A percentile compares a stretch with the other conserved stretches of the same genome.
These are phyloP conservation scores for Dillenia turbinata DNA, from an alignment of 164 flowering plant genomes.

Conservation along the genomic window DNA sequence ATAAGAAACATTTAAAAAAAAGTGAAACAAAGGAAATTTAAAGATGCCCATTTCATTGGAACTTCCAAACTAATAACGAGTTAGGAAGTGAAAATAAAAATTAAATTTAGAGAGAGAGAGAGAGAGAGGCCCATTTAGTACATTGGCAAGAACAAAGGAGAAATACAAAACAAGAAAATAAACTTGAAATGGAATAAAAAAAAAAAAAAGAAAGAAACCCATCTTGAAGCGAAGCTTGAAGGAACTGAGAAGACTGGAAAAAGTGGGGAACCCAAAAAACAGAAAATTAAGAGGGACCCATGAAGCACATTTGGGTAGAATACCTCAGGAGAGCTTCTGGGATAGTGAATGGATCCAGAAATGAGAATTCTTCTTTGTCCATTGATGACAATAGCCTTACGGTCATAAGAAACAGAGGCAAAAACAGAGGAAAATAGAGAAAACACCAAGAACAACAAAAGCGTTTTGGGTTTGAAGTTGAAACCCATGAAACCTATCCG, in stretches of 20 bases:
- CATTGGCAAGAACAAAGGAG: too few relatives aligned
- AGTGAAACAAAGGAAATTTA: constrained; percentile 2
- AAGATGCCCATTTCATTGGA: neutral
- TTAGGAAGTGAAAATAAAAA: too few relatives aligned
- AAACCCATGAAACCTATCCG: constrained; percentile 23
- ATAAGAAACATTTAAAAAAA: constrained; percentile 2
- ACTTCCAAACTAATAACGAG: too few relatives aligned
- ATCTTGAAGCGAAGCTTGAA: neutral
- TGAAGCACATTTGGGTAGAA: constrained; percentile 23
- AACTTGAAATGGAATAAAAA: neutral
- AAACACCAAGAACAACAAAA: constrained; percentile 20
- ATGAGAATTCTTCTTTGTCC: constrained; percentile 76
- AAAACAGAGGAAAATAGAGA: constrained; percentile 22
- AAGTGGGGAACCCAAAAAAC: neutral
- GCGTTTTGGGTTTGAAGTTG: constrained; percentile 10
- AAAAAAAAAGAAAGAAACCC: neutral
- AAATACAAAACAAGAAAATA: neutral
- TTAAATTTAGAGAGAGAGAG: too few relatives aligned
- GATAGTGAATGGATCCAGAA: constrained; percentile 92
- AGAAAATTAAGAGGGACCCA: constrained; percentile 8
- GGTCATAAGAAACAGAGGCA: constrained; percentile 70
- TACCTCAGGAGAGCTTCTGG: constrained; percentile 91
- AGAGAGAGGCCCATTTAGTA: too few relatives aligned
- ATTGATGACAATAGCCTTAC: constrained; percentile 60
- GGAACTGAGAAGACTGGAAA: neutral